Percentiles rank a stretch among this genome's conserved stretches.
phyloP scores from a whole-genome alignment of 2,329 filamentous ascomycete species.

The Fusarium verrucosum region DNA sequence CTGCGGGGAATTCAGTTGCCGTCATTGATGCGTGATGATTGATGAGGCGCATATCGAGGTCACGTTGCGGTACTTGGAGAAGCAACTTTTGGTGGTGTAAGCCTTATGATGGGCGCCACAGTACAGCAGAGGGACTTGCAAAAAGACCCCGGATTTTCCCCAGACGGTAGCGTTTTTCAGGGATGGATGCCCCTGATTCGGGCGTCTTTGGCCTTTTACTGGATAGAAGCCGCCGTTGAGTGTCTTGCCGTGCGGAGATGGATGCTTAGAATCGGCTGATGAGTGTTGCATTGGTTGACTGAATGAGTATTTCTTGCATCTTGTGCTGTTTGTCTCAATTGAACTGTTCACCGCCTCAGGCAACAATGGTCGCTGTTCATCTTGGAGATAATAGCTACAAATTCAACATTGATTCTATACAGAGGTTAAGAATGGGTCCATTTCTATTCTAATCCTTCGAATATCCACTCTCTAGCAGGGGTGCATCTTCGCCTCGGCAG shows the following conservation, averaged over 20 bases:
- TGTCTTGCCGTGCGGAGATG: constrained; percentile 28
- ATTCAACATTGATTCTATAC: background rate
- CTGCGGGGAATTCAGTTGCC: constrained; percentile 32
- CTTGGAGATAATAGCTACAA: background rate
- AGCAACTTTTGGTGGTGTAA: background rate
- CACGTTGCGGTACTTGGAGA: constrained; percentile 29
- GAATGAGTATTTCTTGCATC: constrained; percentile 3
- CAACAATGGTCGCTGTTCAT: background rate
- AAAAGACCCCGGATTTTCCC: constrained; percentile 30
- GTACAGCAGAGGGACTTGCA: constrained; percentile 22
- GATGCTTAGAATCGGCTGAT: constrained; percentile 29
- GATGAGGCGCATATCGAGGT: constrained; percentile 7
- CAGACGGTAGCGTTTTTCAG: constrained; percentile 16
- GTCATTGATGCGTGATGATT: constrained; percentile 30
- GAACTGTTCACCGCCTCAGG: constrained; percentile 6
- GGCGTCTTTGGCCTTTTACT: constrained; percentile 19
- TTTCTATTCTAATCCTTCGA: background rate
- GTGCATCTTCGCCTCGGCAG: constrained; percentile 22
- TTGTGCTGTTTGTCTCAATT: constrained; percentile 1
- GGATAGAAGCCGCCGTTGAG: constrained; percentile 1
- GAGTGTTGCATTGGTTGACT: constrained; percentile 21
- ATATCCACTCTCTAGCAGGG: constrained; percentile 34
- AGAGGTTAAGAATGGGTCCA: constrained; percentile 24
- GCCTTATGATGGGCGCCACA: constrained; percentile 5
- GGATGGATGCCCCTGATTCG: constrained; percentile 22